Percentiles rank a stretch among this genome's conserved stretches.
Evolutionary conservation across 2,329 filamentous ascomycete genomes (phyloP).

Genomic region (Myriangium duriaei): DNA sequence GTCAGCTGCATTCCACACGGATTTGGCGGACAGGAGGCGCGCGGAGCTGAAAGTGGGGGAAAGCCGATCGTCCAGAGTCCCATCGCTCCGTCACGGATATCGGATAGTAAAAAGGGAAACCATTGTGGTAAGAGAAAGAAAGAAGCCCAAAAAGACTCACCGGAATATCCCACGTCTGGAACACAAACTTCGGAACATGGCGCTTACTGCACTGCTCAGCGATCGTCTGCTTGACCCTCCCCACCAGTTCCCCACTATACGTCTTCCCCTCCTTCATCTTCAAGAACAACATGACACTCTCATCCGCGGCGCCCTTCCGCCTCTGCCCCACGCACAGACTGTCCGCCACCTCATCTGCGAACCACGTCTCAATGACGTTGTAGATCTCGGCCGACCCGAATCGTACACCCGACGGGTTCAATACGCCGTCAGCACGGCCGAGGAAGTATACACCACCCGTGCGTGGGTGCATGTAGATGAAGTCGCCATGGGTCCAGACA

Average conservation of each 20-base stretch:
- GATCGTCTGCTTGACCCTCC: slow-evolving; percentile 52
- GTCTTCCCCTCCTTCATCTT: slow-evolving; percentile 45
- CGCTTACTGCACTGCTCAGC: slow-evolving; percentile 53
- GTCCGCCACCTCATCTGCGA: slow-evolving; percentile 51
- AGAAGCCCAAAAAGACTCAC: slow-evolving; percentile 36
- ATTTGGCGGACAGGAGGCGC: no score
- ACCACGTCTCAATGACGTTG: slow-evolving; percentile 54
- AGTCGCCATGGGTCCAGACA: slow-evolving; percentile 77
- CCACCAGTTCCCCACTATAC: slow-evolving; percentile 44
- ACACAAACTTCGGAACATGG: slow-evolving; percentile 67
- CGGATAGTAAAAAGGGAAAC: background rate
- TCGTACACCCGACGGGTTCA: slow-evolving; percentile 66
- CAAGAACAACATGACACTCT: slow-evolving; percentile 47
- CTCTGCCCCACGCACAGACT: slow-evolving; percentile 72
- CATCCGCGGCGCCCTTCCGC: slow-evolving; percentile 45
- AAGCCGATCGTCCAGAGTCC: no score
- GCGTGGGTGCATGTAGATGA: slow-evolving; percentile 55
- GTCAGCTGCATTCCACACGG: background rate
- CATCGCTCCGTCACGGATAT: no score
- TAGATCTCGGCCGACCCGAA: slow-evolving; percentile 78
- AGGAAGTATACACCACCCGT: slow-evolving; percentile 56
- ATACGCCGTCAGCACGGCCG: slow-evolving; percentile 61
- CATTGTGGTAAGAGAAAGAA: slow-evolving; percentile 1
- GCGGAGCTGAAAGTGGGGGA: no score
- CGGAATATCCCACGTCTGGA: slow-evolving; percentile 70